Percentiles rank a stretch among this genome's conserved stretches.
Conservation (phyloP, 1,139 yeast species). For the Hemisphaericaspora lyxosophila region DNA sequence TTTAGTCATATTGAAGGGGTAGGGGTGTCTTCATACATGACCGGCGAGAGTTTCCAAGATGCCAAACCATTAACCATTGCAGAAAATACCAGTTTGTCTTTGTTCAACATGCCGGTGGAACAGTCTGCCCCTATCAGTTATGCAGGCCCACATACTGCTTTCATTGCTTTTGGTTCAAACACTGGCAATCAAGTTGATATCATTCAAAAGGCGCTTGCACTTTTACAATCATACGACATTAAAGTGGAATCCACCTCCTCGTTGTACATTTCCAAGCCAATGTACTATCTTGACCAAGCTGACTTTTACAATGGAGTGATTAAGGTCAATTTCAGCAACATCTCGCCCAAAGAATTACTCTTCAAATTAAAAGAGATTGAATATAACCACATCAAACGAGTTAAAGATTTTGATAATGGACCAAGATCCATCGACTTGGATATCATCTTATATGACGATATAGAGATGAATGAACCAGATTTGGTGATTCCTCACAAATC, state of each 20-base stretch:
- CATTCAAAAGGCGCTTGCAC: conserved; percentile 56
- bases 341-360: conserved; percentile 66
- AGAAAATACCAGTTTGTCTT: neutral
- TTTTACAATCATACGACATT: conserved; percentile 46
- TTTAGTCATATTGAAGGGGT: conserved; percentile 85
- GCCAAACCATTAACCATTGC: conserved; percentile 23
- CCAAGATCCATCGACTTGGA: conserved; percentile 91
- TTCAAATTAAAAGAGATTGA: conserved; percentile 70
- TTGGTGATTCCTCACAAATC: conserved; percentile 82
- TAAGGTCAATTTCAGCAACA: conserved; percentile 49
- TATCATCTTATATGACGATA: conserved; percentile 69
- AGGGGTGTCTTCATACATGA: conserved; percentile 72
- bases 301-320: conserved; percentile 84
- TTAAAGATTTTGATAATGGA: conserved; percentile 81
- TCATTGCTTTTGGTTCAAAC: conserved; percentile 88
- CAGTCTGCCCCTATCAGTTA: conserved; percentile 6
- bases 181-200: conserved; percentile 68
- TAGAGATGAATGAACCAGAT: conserved; percentile 52
- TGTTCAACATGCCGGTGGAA: conserved; percentile 36
- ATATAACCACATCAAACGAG: conserved; percentile 66
- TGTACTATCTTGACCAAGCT: conserved; percentile 82
- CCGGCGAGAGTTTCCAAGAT: conserved; percentile 32
- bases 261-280: conserved; percentile 84
- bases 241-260: conserved; percentile 66
- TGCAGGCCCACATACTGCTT: conserved; percentile 52